Evolutionary conservation across 2,329 filamentous ascomycete genomes (phyloP).

Genomic region (Fusarium humuli): DNA sequence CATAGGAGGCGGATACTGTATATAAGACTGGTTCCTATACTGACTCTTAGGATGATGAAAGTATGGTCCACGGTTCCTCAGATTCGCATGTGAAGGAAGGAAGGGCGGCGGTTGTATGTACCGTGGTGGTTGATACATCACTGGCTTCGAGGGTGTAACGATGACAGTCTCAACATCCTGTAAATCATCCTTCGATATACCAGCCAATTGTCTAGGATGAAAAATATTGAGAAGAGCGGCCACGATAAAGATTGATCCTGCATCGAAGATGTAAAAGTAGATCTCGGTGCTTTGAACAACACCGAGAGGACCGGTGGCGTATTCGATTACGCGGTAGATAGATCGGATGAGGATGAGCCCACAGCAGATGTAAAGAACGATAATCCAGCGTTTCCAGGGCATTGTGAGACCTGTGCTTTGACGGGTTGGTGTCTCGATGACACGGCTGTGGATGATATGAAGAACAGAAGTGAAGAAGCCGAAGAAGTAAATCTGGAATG

Average conservation of each 20-base stretch:
- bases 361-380: constrained; percentile 37
- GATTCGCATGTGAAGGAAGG: constrained; percentile 3
- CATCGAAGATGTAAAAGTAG: constrained; percentile 53
- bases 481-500: constrained; percentile 66
- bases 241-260: constrained; percentile 46
- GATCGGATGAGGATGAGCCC: constrained; percentile 54
- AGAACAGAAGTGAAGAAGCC: constrained; percentile 62
- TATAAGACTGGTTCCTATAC: constrained; percentile 2
- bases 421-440: constrained; percentile 13
- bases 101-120: neutral
- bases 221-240: constrained; percentile 32
- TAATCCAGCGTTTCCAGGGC: constrained; percentile 48
- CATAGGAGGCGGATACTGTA: constrained; percentile 16
- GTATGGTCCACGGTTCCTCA: neutral
- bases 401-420: constrained; percentile 5
- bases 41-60: constrained; percentile 3
- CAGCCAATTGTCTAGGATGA: constrained; percentile 20
- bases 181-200: neutral
- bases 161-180: neutral
- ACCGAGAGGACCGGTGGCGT: constrained; percentile 49
- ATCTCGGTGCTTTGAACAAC: constrained; percentile 50
- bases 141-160: neutral
- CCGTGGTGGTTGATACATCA: neutral
- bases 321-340: constrained; percentile 56
- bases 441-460: constrained; percentile 55